Conservation (phyloP, 2,329 filamentous ascomycete species). For the Orbilia quercus region DNA sequence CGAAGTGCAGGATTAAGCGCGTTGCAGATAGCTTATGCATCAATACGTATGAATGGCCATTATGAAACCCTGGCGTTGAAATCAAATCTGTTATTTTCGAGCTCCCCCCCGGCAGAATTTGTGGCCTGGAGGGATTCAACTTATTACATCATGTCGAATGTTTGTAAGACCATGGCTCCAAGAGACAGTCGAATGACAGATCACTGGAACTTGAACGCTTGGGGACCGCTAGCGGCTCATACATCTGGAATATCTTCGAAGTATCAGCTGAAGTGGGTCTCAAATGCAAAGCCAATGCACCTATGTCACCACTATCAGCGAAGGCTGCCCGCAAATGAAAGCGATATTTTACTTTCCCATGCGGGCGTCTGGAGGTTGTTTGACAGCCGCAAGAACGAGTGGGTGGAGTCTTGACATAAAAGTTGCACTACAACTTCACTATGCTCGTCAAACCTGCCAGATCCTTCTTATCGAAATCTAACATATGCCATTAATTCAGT, state of each 20-base stretch:
- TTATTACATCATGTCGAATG: constrained; percentile 55
- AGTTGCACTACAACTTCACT: background rate
- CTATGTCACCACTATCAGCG: constrained; percentile 3
- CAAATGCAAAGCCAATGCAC: constrained; percentile 18
- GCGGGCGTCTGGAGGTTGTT: constrained; percentile 14
- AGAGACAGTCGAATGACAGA: background rate
- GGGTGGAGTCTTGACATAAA: constrained; percentile 19
- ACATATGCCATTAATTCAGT: constrained; percentile 58
- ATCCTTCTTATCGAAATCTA: constrained; percentile 56
- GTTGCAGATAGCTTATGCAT: constrained; percentile 66
- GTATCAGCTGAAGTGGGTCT: constrained; percentile 5
- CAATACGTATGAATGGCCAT: constrained; percentile 69
- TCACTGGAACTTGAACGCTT: constrained; percentile 8
- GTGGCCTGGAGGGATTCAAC: constrained; percentile 56
- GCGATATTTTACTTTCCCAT: constrained; percentile 20
- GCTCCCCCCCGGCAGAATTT: constrained; percentile 51
- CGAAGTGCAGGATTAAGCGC: constrained; percentile 61
- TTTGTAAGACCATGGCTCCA: background rate
- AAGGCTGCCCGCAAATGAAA: constrained; percentile 1
- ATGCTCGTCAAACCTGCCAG: constrained; percentile 54
- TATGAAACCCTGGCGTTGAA: constrained; percentile 62
- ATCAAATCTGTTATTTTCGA: constrained; percentile 51
- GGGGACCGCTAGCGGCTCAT: background rate
- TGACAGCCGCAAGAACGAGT: background rate
- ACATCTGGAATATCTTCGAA: background rate